phyloP scores from a whole-genome alignment of 2,329 filamentous ascomycete species.

The Ophiostoma piceae region DNA sequence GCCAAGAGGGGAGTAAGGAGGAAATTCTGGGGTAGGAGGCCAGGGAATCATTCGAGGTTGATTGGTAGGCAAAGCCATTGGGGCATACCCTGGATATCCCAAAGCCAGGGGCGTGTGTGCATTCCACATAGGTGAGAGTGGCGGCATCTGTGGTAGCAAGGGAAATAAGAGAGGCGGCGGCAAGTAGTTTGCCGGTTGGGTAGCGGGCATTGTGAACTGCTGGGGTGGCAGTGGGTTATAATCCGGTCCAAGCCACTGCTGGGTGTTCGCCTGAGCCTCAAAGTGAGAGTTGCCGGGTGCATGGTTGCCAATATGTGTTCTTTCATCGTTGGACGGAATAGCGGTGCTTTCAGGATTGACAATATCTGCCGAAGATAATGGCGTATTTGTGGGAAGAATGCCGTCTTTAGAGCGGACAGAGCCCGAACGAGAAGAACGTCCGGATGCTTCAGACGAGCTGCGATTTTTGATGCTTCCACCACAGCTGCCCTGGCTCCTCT shows the following conservation, averaged over 20 bases:
- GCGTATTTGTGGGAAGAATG: neutral
- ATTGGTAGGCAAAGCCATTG: neutral
- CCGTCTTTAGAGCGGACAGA: neutral
- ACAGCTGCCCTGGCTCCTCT: neutral
- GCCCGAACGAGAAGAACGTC: neutral
- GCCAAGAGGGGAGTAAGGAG: neutral
- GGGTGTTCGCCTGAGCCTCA: neutral
- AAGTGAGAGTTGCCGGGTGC: neutral
- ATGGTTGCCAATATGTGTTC: neutral
- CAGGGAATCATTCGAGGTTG: neutral
- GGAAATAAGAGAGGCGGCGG: too few relatives aligned
- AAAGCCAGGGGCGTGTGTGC: neutral
- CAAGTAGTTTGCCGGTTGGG: neutral
- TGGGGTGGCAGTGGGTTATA: neutral
- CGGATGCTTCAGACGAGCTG: neutral
- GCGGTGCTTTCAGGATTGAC: neutral
- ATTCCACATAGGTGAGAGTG: neutral
- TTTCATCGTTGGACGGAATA: neutral
- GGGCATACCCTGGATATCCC: neutral
- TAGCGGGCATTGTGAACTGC: neutral
- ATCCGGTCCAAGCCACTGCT: neutral
- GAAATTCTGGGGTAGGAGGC: neutral
- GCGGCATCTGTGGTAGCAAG: neutral
- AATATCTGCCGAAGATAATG: neutral
- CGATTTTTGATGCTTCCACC: neutral